Conservation (phyloP, 179 eudicot genomes). For the Spinacia oleracea region DNA sequence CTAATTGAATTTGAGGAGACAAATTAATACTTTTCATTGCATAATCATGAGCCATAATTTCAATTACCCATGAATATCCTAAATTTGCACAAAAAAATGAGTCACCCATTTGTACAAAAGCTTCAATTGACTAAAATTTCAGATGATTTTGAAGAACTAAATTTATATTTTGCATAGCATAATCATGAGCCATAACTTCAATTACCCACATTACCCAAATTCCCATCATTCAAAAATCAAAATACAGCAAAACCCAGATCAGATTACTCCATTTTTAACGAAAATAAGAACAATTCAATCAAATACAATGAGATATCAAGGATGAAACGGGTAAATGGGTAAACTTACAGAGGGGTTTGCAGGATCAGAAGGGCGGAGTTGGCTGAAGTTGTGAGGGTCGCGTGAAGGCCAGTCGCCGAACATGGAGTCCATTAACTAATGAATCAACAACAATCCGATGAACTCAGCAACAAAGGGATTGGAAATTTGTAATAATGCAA, state of each 20-base stretch:
- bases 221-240: conserved; percentile 15
- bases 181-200: conserved; percentile 13
- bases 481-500: neutral
- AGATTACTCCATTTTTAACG: neutral
- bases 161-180: conserved; percentile 8
- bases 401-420: conserved; percentile 77
- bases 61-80: too few species aligned
- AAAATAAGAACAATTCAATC: neutral
- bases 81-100: neutral
- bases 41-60: too few species aligned
- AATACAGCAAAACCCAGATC: conserved; percentile 2
- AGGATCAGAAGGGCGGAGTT: conserved; percentile 76
- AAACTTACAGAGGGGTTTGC: conserved; percentile 69
- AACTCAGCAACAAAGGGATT: conserved; percentile 8
- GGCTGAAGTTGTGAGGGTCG: conserved; percentile 87
- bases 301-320: neutral
- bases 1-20: too few species aligned
- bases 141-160: neutral
- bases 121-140: neutral
- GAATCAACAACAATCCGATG: neutral
- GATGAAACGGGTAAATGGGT: neutral
- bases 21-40: too few species aligned
- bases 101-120: neutral
- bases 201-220: conserved; percentile 16
- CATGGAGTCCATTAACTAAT: conserved; percentile 52